These are phyloP conservation scores for Macadamia integrifolia DNA, from an alignment of 164 flowering plant species.

Conservation along the genomic window DNA sequence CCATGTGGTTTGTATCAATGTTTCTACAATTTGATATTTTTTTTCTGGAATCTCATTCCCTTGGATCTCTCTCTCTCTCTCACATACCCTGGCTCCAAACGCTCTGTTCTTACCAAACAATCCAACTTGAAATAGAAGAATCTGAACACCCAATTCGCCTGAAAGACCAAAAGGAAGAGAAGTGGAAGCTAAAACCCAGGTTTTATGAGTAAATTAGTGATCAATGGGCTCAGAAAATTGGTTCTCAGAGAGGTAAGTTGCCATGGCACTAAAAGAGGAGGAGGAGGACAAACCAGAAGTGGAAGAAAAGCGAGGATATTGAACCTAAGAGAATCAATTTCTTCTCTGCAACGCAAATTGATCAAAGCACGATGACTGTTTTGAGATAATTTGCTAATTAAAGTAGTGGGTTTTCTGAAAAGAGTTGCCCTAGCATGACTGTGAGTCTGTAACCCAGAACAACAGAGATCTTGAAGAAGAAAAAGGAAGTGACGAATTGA, in stretches of 20 bases:
- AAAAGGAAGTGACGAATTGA: not conserved
- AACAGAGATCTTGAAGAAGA: constrained; percentile 1
- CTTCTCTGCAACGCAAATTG: constrained; percentile 15
- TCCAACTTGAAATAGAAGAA: constrained; percentile 5
- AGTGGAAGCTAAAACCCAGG: constrained; percentile 70
- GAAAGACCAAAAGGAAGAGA: constrained; percentile 29
- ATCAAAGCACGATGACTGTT: not conserved
- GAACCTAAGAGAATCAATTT: constrained; percentile 13
- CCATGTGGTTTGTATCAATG: too few species aligned
- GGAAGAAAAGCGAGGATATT: not conserved
- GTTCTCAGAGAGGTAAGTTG: constrained; percentile 37
- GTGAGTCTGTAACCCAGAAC: not conserved
- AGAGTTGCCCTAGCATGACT: not conserved
- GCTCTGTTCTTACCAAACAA: too few species aligned
- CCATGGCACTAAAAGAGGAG: constrained; percentile 61
- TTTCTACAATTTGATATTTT: too few species aligned
- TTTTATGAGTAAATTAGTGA: constrained; percentile 56
- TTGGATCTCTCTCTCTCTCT: too few species aligned
- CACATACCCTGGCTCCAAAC: too few species aligned
- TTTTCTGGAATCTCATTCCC: too few species aligned
- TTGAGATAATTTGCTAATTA: not conserved
- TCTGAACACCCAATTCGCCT: constrained; percentile 8
- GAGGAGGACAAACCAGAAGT: constrained; percentile 3
- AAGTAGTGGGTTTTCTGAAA: not conserved
- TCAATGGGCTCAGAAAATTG: constrained; percentile 56